Percentiles rank a stretch among this genome's conserved stretches.
phyloP scores from a whole-genome alignment of 768 basidiomycete species.

The Pleurotus pulmonarius region DNA sequence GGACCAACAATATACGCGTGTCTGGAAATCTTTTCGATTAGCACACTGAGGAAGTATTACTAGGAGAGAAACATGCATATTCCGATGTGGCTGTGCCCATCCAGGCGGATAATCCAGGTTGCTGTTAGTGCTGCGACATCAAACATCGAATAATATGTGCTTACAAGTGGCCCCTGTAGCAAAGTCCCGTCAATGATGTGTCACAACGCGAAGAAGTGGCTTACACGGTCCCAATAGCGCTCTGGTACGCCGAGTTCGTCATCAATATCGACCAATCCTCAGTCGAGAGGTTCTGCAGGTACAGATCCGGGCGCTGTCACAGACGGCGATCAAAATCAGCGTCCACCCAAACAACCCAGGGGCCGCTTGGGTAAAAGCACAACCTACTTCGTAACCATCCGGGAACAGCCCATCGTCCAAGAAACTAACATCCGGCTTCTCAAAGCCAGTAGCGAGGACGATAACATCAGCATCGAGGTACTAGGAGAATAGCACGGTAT shows the following conservation, averaged over 20 bases:
- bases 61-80: slow-evolving; percentile 33
- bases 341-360: too few relatives aligned
- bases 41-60: background rate
- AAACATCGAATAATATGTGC: slow-evolving; percentile 9
- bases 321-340: too few relatives aligned
- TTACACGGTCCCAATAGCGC: slow-evolving; percentile 43
- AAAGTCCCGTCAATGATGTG: background rate
- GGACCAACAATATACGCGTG: slow-evolving; percentile 44
- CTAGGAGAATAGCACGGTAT: slow-evolving; percentile 5
- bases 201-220: slow-evolving; percentile 8
- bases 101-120: too few relatives aligned
- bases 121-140: too few relatives aligned
- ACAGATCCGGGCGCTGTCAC: slow-evolving; percentile 40
- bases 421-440: slow-evolving; percentile 42
- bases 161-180: slow-evolving; percentile 36
- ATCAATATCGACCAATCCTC: slow-evolving; percentile 50
- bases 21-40: slow-evolving; percentile 21
- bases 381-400: slow-evolving; percentile 37
- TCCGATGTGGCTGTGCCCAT: slow-evolving; percentile 42
- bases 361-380: background rate
- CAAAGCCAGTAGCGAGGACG: slow-evolving; percentile 51
- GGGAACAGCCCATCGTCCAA: slow-evolving; percentile 46
- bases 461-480: slow-evolving; percentile 42
- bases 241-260: slow-evolving; percentile 49
- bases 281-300: slow-evolving; percentile 52